Conservation (phyloP, 192 early-diverging fungal species). For the Pilaira anomala region DNA sequence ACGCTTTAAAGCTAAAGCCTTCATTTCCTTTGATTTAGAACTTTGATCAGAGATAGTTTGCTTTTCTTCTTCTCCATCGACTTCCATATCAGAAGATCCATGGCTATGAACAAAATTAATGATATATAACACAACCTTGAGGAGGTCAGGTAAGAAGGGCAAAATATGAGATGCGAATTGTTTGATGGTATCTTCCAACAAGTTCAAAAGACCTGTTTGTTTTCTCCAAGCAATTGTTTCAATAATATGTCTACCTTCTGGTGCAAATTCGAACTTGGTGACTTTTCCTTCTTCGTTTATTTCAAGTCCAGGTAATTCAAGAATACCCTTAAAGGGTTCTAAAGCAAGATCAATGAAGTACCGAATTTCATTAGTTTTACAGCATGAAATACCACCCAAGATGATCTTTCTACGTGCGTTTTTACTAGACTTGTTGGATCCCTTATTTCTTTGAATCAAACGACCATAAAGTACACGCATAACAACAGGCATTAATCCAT, state of each 20-base stretch:
- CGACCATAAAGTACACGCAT: constrained; percentile 90
- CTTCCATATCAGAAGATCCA: constrained; percentile 32
- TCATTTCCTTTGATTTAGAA: constrained; percentile 60
- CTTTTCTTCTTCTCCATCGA: constrained; percentile 24
- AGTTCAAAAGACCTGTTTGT: constrained; percentile 77
- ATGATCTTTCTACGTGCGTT: constrained; percentile 76
- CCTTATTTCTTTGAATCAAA: constrained; percentile 76
- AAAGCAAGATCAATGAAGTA: constrained; percentile 81
- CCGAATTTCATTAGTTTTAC: constrained; percentile 60
- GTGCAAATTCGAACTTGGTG: constrained; percentile 30
- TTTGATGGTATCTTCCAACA: constrained; percentile 79
- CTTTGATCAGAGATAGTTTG: constrained; percentile 19
- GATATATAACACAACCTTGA: constrained; percentile 78
- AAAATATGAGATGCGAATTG: constrained; percentile 72
- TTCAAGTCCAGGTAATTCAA: constrained; percentile 34
- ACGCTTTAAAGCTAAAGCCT: constrained; percentile 71
- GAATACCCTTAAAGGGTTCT: constrained; percentile 64
- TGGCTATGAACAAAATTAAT: constrained; percentile 49
- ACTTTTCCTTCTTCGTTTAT: constrained; percentile 34
- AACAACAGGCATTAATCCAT: constrained; percentile 69
- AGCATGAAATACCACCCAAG: constrained; percentile 73
- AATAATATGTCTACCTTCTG: constrained; percentile 33
- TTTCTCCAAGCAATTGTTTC: constrained; percentile 47
- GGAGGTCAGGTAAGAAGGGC: constrained; percentile 67
- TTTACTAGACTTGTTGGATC: constrained; percentile 65